Conservation (phyloP, 2,329 filamentous ascomycete species). For the Penicillium aurantiogriseum region DNA sequence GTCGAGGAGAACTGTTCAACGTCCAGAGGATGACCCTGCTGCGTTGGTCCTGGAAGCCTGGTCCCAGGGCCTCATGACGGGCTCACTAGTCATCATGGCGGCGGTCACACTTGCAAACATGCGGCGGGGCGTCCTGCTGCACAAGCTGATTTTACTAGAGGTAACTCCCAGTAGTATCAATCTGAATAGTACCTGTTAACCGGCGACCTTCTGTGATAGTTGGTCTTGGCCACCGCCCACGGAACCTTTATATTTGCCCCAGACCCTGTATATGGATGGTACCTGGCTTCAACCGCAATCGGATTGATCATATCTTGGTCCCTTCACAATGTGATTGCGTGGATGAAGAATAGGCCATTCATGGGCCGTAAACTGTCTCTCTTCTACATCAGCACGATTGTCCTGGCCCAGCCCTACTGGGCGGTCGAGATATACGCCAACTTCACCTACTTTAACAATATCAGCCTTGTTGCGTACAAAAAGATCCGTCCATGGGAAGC, state of each 20-base stretch:
- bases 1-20: not conserved
- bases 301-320: not conserved
- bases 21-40: not conserved
- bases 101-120: not conserved
- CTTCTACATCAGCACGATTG: not conserved
- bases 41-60: not conserved
- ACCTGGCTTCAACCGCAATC: not conserved
- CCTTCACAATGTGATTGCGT: not conserved
- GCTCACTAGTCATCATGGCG: not conserved
- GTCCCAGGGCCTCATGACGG: not conserved
- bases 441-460: not conserved
- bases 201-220: not conserved
- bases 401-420: not conserved
- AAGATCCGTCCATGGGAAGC: not conserved
- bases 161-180: not conserved
- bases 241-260: not conserved
- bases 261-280: not conserved
- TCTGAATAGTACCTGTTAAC: not conserved
- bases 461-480: not conserved
- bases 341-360: not conserved
- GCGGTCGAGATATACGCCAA: not conserved
- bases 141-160: not conserved
- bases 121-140: not conserved
- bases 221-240: not conserved
- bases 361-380: not conserved